Evolutionary conservation across 164 flowering plant species (phyloP), one percentile per base, ranked within the genome.

Genomic region (Berberis vulgaris): DNA sequence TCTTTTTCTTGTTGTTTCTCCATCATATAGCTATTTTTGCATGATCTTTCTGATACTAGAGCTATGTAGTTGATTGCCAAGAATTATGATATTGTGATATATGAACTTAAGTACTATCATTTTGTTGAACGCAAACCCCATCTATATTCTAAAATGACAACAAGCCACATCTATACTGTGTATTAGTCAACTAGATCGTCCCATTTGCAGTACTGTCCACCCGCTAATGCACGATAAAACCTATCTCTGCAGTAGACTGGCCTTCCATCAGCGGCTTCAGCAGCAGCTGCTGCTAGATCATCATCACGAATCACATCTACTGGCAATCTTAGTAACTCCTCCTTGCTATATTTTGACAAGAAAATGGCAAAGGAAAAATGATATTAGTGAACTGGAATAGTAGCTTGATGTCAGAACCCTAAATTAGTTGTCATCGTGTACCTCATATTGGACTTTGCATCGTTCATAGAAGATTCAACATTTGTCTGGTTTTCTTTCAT

Each of bases 191-290:
- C 49, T 53, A 90, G 82, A 76, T 90, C 98, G 41, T 90, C 96
- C 97, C 97, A 90, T 80, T 88, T 93, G 94, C 97, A 90, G 75
- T 93, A 90, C 63, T 93, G 98, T 3, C 96, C 97, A 46, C 98
- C 98, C 26, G 98, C 98, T 69, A 94, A 78, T 76, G 97, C 97
- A 41, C 96, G 91, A 55, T 93, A 88, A 67, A 57, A 88, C 72
- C 98, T 81, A 68, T 94, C 95, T 64, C 98, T 84, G 80, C 97
- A 88, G 77, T 93, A 93, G 57, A 93, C 97, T 42, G 98, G 97
- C 78, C 98, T 85, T 65, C 97, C 96, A 73, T 86, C 96, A 41
- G 98, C 98, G 64, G 98, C 97, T 73, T 88, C 84, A 42, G 98
- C 97, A 60, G 97, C 98, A 41, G 96, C 98, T 47, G 91, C 89